Evolutionary conservation across 495 filamentous ascomycete species (phyloP).

Genomic region (Annulohypoxylon nitens): DNA sequence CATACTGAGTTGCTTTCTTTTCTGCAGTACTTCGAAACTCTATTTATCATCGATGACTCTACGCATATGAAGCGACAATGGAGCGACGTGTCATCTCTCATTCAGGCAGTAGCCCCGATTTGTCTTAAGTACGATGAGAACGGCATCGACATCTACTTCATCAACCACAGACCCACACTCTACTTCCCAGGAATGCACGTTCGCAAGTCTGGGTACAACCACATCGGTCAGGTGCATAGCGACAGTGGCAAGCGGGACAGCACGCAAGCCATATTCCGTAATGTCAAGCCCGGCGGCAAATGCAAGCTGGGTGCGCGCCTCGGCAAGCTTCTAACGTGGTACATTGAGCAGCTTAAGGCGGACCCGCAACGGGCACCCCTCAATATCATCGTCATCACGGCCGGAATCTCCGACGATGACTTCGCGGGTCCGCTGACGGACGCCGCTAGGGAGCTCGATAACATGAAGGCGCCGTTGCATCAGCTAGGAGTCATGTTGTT

Average conservation of each 20-base stretch:
- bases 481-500: constrained; percentile 44
- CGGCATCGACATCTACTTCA: constrained; percentile 45
- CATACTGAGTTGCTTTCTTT: constrained; percentile 42
- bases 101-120: constrained; percentile 37
- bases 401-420: constrained; percentile 38
- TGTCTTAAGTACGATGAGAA: constrained; percentile 45
- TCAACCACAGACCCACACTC: constrained; percentile 42
- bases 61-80: constrained; percentile 40
- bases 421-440: constrained; percentile 30
- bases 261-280: constrained; percentile 39
- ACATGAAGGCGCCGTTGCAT: constrained; percentile 32
- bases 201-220: constrained; percentile 45
- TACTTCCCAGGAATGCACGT: constrained; percentile 45
- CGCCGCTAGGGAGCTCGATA: constrained; percentile 35
- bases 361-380: constrained; percentile 42
- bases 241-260: constrained; percentile 38
- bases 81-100: constrained; percentile 41
- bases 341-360: constrained; percentile 41
- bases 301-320: constrained; percentile 39
- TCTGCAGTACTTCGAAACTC: constrained; percentile 40
- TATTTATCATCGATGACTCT: constrained; percentile 42
- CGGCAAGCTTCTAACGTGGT: constrained; percentile 37
- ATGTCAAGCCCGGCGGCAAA: constrained; percentile 39
- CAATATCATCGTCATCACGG: constrained; percentile 43
- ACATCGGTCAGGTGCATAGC: constrained; percentile 42